Evolutionary conservation across 2,329 filamentous ascomycete species (phyloP).

Genomic region (Seiridium cupressi): DNA sequence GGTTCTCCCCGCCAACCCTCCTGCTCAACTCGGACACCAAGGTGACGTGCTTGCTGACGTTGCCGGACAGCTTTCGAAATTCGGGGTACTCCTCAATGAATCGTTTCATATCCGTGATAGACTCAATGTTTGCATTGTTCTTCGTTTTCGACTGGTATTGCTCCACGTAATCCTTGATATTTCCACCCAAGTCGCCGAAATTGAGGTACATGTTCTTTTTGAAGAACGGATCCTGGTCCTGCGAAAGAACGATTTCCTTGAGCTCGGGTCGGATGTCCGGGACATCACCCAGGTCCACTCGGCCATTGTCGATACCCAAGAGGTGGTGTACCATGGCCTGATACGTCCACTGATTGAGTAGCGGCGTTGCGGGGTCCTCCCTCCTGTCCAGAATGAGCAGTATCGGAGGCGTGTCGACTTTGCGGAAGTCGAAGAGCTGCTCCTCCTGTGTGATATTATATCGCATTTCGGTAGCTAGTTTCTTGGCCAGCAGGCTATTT

Average conservation of each 20-base stretch:
- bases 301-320: constrained; percentile 90
- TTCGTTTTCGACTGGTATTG: constrained; percentile 99
- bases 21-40: constrained; percentile 91
- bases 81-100: constrained; percentile 99
- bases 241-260: constrained; percentile 90
- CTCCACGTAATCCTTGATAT: constrained; percentile 97
- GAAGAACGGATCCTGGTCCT: constrained; percentile 98
- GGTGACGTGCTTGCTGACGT: constrained; percentile 98
- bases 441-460: constrained; percentile 96
- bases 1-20: constrained; percentile 77
- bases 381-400: constrained; percentile 86
- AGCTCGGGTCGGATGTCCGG: constrained; percentile 83
- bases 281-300: constrained; percentile 82
- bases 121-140: constrained; percentile 92
- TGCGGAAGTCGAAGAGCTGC: constrained; percentile 93
- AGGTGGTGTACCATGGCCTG: constrained; percentile 99
- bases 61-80: constrained; percentile 93
- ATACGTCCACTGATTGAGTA: constrained; percentile 98
- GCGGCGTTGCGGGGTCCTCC: constrained; percentile 90
- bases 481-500: constrained; percentile 86
- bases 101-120: constrained; percentile 97
- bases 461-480: constrained; percentile 86
- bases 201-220: constrained; percentile 99
- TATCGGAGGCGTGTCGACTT: constrained; percentile 91
- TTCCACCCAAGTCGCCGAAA: constrained; percentile 91